A percentile compares a stretch with the other conserved stretches of the same genome.
These are phyloP conservation scores for Ceratocystis smalleyi DNA, from an alignment of 2,329 filamentous ascomycete genomes.

Conservation along the genomic window DNA sequence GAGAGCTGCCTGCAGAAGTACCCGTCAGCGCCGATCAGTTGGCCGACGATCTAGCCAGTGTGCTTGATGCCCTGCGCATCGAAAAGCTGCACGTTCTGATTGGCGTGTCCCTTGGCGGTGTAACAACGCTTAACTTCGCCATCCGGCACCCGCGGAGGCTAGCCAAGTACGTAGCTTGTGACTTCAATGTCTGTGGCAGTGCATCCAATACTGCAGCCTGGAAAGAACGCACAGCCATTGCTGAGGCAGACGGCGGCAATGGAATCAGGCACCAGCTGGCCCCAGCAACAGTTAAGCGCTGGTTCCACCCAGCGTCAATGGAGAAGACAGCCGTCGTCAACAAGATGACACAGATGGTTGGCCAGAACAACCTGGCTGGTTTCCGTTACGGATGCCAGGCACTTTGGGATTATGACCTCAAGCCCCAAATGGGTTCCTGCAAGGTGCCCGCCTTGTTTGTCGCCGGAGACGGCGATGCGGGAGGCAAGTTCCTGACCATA, in stretches of 20 bases:
- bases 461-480: slow-evolving; percentile 57
- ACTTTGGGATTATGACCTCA: slow-evolving; percentile 56
- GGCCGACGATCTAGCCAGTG: slow-evolving; percentile 47
- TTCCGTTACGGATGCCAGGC: slow-evolving; percentile 54
- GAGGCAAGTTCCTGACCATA: slow-evolving; percentile 54
- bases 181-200: slow-evolving; percentile 61
- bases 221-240: slow-evolving; percentile 57
- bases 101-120: slow-evolving; percentile 70
- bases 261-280: slow-evolving; percentile 52
- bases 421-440: slow-evolving; percentile 37
- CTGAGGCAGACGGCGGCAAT: slow-evolving; percentile 39
- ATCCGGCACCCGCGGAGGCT: slow-evolving; percentile 48
- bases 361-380: slow-evolving; percentile 51
- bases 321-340: slow-evolving; percentile 31
- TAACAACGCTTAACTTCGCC: slow-evolving; percentile 58
- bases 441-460: slow-evolving; percentile 50
- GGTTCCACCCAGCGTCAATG: slow-evolving; percentile 52
- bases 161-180: slow-evolving; percentile 52
- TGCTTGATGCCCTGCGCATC: slow-evolving; percentile 57
- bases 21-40: slow-evolving; percentile 49
- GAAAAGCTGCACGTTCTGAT: slow-evolving; percentile 49
- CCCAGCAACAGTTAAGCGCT: slow-evolving; percentile 53
- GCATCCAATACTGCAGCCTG: slow-evolving; percentile 63
- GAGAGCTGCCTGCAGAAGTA: slow-evolving; percentile 31
- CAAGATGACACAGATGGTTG: slow-evolving; percentile 52